phyloP scores from a whole-genome alignment of 306 rosid genomes.

The Arachis hypogaea region DNA sequence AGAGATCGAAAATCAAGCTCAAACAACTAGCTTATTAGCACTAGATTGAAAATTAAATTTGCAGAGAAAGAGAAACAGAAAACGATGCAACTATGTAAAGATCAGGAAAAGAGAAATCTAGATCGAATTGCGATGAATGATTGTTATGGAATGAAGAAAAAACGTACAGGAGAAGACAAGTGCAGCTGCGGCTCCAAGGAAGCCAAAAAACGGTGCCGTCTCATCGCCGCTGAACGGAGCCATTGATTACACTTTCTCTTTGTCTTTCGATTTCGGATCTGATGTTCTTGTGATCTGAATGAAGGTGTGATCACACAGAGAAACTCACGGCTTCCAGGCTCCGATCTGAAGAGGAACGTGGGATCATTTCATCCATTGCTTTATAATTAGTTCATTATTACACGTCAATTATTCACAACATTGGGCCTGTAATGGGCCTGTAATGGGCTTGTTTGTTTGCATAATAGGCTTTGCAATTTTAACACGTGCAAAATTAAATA shows the following conservation, averaged over 20 bases:
- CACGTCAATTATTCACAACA: too few species aligned
- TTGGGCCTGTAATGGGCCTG: too few species aligned
- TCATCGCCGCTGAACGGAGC: conserved; percentile 85
- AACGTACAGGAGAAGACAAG: conserved; percentile 78
- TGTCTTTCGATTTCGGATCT: conserved; percentile 49
- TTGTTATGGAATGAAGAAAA: conserved; percentile 10
- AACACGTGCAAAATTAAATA: neutral
- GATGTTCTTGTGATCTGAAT: neutral
- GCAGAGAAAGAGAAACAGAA: neutral
- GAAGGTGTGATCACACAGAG: neutral
- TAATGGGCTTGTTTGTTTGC: neutral
- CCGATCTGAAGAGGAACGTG: conserved; percentile 32
- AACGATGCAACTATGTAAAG: conserved; percentile 6
- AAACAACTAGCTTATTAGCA: neutral
- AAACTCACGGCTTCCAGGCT: conserved; percentile 19
- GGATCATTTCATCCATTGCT: neutral
- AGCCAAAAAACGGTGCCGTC: conserved; percentile 90
- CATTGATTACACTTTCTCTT: conserved; percentile 46
- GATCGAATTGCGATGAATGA: conserved; percentile 36
- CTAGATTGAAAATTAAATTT: neutral
- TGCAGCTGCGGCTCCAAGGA: conserved; percentile 93
- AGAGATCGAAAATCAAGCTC: neutral
- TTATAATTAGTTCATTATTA: conserved; percentile 27
- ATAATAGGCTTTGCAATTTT: neutral
- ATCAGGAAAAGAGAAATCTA: neutral